These are phyloP conservation scores for Populus hybrid DNA, from an alignment of 441 rosid genomes.

Conservation along the genomic window DNA sequence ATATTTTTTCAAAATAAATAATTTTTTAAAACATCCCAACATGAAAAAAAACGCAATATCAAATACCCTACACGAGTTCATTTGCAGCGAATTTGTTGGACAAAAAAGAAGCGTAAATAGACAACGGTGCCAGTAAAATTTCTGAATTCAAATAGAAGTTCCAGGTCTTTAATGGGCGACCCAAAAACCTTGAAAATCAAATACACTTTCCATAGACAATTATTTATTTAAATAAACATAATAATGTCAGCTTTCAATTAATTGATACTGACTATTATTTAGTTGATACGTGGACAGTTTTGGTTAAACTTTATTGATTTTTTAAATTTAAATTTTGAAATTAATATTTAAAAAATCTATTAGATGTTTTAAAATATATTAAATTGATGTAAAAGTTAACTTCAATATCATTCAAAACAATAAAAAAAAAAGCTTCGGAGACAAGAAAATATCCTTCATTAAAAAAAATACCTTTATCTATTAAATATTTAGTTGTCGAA, in stretches of 20 bases:
- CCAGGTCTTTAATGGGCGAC: not conserved
- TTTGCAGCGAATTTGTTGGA: not conserved
- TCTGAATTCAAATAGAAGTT: not conserved
- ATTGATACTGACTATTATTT: not conserved
- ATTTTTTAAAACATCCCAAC: too few species aligned
- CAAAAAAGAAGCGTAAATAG: not conserved
- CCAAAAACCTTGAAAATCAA: not conserved
- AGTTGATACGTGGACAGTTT: not conserved
- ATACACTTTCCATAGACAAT: not conserved
- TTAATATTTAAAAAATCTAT: too few species aligned
- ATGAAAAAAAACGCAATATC: too few species aligned
- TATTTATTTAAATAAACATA: not conserved
- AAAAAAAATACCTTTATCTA: too few species aligned
- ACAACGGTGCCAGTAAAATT: not conserved
- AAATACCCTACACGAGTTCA: too few species aligned
- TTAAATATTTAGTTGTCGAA: too few species aligned
- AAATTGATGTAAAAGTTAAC: too few species aligned
- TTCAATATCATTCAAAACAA: too few species aligned
- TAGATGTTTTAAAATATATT: too few species aligned
- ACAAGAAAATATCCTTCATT: too few species aligned
- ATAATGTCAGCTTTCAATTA: not conserved
- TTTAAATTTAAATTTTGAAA: too few species aligned
- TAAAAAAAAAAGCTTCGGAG: accelerated
- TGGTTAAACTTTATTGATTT: not conserved
- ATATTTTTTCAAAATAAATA: too few species aligned